Percentiles rank a stretch among this genome's conserved stretches.
These are phyloP conservation scores for Neocucurbitaria cava DNA, from an alignment of 2,329 filamentous ascomycete genomes.

Conservation along the genomic window DNA sequence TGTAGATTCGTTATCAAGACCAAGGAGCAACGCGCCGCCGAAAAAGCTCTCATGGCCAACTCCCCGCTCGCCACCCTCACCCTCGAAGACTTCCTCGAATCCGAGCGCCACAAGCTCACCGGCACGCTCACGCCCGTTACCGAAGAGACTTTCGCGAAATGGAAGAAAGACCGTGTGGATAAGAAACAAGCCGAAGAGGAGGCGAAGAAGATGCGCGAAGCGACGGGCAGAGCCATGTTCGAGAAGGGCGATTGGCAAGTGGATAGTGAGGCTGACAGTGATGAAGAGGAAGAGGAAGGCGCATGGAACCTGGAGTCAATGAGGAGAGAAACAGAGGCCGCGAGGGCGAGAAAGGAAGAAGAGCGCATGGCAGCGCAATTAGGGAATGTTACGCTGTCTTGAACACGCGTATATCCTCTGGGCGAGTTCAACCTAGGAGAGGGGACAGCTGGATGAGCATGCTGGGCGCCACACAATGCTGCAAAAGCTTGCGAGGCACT, in stretches of 20 bases:
- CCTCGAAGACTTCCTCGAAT: slow-evolving; percentile 96
- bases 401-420: slow-evolving; percentile 4
- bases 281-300: slow-evolving; percentile 67
- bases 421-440: neutral
- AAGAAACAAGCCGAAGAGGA: slow-evolving; percentile 97
- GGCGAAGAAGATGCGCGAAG: slow-evolving; percentile 89
- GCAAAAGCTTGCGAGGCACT: slow-evolving; percentile 42
- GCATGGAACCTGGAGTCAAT: slow-evolving; percentile 83
- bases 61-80: slow-evolving; percentile 93
- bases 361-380: slow-evolving; percentile 60
- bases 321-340: slow-evolving; percentile 81
- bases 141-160: slow-evolving; percentile 89
- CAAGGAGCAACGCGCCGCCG: slow-evolving; percentile 92
- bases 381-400: slow-evolving; percentile 29
- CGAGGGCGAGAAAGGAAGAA: slow-evolving; percentile 78
- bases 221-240: slow-evolving; percentile 92
- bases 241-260: slow-evolving; percentile 92
- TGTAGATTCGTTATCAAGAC: slow-evolving; percentile 93
- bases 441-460: slow-evolving; percentile 5
- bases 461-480: slow-evolving; percentile 36
- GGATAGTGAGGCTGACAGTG: slow-evolving; percentile 60
- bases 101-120: slow-evolving; percentile 92
- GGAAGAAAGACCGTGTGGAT: slow-evolving; percentile 92
- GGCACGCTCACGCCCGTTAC: slow-evolving; percentile 93
- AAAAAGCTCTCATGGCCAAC: slow-evolving; percentile 96